A percentile compares a stretch with the other conserved stretches of the same genome.
phyloP scores from a whole-genome alignment of 768 basidiomycete species.

The Termitomyces titanicus region DNA sequence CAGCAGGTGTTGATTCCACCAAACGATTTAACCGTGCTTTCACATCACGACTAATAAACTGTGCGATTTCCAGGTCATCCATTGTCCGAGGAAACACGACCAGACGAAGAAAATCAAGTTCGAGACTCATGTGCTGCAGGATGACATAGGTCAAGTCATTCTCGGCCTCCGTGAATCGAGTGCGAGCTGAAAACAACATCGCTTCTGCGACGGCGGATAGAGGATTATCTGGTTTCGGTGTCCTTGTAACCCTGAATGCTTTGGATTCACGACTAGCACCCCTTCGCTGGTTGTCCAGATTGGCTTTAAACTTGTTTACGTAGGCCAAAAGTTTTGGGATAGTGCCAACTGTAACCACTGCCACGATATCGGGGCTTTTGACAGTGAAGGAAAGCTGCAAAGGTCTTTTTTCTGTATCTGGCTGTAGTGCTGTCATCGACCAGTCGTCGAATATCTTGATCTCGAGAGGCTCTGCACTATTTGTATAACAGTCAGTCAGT shows the following conservation, averaged over 20 bases:
- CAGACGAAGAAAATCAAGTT: constrained; percentile 59
- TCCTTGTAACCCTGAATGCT: constrained; percentile 69
- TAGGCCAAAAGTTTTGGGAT: constrained; percentile 77
- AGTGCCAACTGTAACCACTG: constrained; percentile 67
- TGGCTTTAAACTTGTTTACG: constrained; percentile 67
- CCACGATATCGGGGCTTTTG: constrained; percentile 62
- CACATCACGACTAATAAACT: constrained; percentile 65
- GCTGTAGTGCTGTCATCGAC: constrained; percentile 45
- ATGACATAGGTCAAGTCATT: constrained; percentile 56
- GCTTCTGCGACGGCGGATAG: constrained; percentile 84
- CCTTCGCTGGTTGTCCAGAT: constrained; percentile 67
- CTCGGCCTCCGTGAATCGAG: constrained; percentile 67
- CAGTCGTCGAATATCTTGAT: constrained; percentile 82
- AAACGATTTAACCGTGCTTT: constrained; percentile 68
- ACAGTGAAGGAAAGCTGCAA: constrained; percentile 76
- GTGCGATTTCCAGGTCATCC: constrained; percentile 73
- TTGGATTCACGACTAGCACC: constrained; percentile 78
- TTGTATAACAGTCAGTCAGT: constrained; percentile 3
- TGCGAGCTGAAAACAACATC: constrained; percentile 72
- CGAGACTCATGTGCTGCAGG: constrained; percentile 71
- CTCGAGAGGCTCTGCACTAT: constrained; percentile 73
- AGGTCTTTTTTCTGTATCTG: constrained; percentile 42
- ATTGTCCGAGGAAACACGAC: constrained; percentile 79
- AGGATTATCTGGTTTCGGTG: constrained; percentile 74
- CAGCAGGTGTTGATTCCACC: constrained; percentile 44